These are phyloP conservation scores for Hypoxylon rubiginosum DNA, from an alignment of 2,329 filamentous ascomycete genomes.

Conservation along the genomic window DNA sequence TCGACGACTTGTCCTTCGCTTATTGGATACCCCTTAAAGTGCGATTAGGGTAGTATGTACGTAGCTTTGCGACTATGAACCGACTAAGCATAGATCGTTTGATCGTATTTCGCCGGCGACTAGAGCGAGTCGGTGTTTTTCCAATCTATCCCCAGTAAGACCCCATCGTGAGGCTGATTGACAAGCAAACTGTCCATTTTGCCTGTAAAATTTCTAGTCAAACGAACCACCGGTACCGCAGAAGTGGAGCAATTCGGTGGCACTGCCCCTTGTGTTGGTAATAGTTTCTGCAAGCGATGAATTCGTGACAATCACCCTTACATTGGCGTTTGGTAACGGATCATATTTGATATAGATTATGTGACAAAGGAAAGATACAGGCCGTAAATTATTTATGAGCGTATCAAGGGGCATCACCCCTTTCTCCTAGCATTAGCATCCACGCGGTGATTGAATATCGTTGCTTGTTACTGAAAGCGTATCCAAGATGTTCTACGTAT, in stretches of 20 bases:
- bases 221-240: background rate
- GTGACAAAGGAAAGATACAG: background rate
- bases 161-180: conserved; percentile 25
- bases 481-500: background rate
- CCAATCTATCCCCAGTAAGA: background rate
- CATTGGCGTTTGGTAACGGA: background rate
- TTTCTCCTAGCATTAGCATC: background rate
- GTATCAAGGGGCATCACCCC: background rate
- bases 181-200: conserved; percentile 7
- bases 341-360: background rate
- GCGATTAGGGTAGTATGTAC: conserved; percentile 5
- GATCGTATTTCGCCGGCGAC: background rate
- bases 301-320: background rate
- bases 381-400: background rate
- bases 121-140: background rate
- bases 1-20: conserved; percentile 26
- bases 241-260: conserved; percentile 4
- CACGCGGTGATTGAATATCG: background rate
- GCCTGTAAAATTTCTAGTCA: conserved; percentile 13
- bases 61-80: background rate
- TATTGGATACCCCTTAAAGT: conserved; percentile 29
- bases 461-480: background rate
- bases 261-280: conserved; percentile 20
- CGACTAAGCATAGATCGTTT: background rate
- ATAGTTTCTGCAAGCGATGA: background rate